A percentile compares a stretch with the other conserved stretches of the same genome.
These are phyloP conservation scores for Tolypocladium ovalisporum DNA, from an alignment of 2,329 filamentous ascomycete species.

Conservation along the genomic window DNA sequence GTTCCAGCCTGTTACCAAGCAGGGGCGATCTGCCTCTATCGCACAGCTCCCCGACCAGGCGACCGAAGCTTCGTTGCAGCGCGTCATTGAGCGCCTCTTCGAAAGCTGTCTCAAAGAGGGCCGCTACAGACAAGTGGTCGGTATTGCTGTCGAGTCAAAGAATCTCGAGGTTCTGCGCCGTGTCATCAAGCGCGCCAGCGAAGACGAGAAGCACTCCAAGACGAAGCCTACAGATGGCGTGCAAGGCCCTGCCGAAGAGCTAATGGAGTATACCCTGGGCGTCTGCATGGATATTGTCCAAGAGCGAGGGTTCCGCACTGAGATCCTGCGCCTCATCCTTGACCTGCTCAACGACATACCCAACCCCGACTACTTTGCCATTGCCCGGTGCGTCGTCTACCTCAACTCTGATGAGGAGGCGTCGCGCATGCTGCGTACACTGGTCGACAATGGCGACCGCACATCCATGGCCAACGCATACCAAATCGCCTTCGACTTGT, in stretches of 20 bases:
- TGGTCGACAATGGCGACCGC: slow-evolving; percentile 70
- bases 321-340: slow-evolving; percentile 87
- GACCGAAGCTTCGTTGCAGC: slow-evolving; percentile 70
- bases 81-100: slow-evolving; percentile 80
- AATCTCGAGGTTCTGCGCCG: slow-evolving; percentile 78
- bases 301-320: slow-evolving; percentile 70
- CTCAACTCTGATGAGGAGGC: slow-evolving; percentile 87
- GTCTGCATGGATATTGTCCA: slow-evolving; percentile 98
- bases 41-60: slow-evolving; percentile 56
- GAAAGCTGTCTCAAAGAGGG: slow-evolving; percentile 78
- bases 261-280: slow-evolving; percentile 92
- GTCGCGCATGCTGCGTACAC: slow-evolving; percentile 69
- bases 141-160: slow-evolving; percentile 90
- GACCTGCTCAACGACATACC: slow-evolving; percentile 89
- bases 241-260: slow-evolving; percentile 64
- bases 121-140: slow-evolving; percentile 89
- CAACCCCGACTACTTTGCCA: slow-evolving; percentile 92
- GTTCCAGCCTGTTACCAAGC: slow-evolving; percentile 41
- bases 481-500: slow-evolving; percentile 95
- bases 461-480: slow-evolving; percentile 80
- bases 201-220: slow-evolving; percentile 67
- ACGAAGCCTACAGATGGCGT: slow-evolving; percentile 37
- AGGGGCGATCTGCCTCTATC: slow-evolving; percentile 46
- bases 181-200: slow-evolving; percentile 80
- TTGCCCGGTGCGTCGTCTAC: slow-evolving; percentile 95